Evolutionary conservation across 2,329 filamentous ascomycete species (phyloP).

Genomic region (Meredithiella fracta): DNA sequence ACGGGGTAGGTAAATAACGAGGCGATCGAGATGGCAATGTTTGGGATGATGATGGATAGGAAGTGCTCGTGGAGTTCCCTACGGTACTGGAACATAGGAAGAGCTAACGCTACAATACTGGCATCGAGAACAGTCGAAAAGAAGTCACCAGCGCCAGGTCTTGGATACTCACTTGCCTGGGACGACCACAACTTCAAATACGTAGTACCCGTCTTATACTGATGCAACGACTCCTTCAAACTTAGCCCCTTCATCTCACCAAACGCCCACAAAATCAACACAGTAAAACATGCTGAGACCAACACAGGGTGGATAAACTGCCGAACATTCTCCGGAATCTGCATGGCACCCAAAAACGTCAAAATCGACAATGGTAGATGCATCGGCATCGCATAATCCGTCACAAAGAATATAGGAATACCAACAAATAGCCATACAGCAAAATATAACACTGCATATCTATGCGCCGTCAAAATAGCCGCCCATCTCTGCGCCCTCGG

Average conservation of each 20-base stretch:
- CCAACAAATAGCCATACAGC: slow-evolving; percentile 33
- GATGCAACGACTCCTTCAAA: slow-evolving; percentile 26
- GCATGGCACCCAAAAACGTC: slow-evolving; percentile 33
- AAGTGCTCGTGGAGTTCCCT: slow-evolving; percentile 38
- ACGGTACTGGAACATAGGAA: slow-evolving; percentile 46
- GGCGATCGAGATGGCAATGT: slow-evolving; percentile 31
- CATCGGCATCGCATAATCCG: slow-evolving; percentile 34
- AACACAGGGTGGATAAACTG: slow-evolving; percentile 42
- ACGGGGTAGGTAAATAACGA: slow-evolving; percentile 42
- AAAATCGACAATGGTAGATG: slow-evolving; percentile 33
- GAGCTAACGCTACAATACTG: slow-evolving; percentile 39
- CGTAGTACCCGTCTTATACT: slow-evolving; percentile 35
- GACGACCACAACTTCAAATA: slow-evolving; percentile 35
- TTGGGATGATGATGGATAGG: slow-evolving; percentile 36
- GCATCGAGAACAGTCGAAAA: slow-evolving; percentile 39
- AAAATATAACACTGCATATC: slow-evolving; percentile 31
- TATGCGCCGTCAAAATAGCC: slow-evolving; percentile 26
- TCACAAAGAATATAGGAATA: slow-evolving; percentile 36
- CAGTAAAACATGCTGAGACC: slow-evolving; percentile 35
- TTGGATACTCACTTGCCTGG: slow-evolving; percentile 16
- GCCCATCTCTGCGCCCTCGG: slow-evolving; percentile 31
- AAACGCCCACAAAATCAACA: slow-evolving; percentile 37
- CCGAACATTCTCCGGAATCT: slow-evolving; percentile 31
- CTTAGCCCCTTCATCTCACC: slow-evolving; percentile 28
- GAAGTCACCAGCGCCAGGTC: slow-evolving; percentile 40